Conservation (phyloP, 257 asterid genomes). For the Przewalskia tangutica region DNA sequence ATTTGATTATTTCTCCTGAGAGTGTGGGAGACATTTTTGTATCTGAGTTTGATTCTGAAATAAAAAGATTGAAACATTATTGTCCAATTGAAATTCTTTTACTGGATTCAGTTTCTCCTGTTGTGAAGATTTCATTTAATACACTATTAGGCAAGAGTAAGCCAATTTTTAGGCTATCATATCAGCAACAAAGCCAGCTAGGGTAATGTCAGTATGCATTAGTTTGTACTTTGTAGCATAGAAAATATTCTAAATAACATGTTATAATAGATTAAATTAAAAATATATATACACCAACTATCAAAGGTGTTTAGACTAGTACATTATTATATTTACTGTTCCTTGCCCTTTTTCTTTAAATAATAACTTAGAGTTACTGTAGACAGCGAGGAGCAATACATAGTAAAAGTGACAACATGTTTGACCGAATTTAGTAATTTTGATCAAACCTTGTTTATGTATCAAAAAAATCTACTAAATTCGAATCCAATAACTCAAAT, state of each 20-base stretch:
- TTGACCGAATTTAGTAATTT: too few species aligned
- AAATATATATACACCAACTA: not conserved
- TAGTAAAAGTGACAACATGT: too few species aligned
- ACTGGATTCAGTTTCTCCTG: not conserved
- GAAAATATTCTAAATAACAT: not conserved
- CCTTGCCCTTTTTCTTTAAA: too few species aligned
- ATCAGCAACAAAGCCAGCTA: not conserved
- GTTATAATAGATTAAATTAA: not conserved
- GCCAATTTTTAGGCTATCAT: not conserved
- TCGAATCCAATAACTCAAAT: too few species aligned
- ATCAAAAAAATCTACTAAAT: too few species aligned
- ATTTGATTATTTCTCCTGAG: conserved; percentile 1
- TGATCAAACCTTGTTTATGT: too few species aligned
- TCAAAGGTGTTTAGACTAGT: too few species aligned
- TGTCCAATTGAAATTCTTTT: conserved; percentile 5
- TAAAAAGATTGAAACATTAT: conserved; percentile 13
- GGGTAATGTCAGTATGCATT: not conserved
- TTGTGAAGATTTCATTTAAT: not conserved
- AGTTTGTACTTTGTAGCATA: not conserved
- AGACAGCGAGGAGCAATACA: too few species aligned
- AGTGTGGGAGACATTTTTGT: conserved; percentile 16
- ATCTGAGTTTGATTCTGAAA: conserved; percentile 7
- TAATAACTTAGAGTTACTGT: too few species aligned
- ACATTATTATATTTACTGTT: too few species aligned
- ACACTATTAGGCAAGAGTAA: not conserved